phyloP scores from a whole-genome alignment of 176 grass and related monocot genomes.

The Carex littledalei region DNA sequence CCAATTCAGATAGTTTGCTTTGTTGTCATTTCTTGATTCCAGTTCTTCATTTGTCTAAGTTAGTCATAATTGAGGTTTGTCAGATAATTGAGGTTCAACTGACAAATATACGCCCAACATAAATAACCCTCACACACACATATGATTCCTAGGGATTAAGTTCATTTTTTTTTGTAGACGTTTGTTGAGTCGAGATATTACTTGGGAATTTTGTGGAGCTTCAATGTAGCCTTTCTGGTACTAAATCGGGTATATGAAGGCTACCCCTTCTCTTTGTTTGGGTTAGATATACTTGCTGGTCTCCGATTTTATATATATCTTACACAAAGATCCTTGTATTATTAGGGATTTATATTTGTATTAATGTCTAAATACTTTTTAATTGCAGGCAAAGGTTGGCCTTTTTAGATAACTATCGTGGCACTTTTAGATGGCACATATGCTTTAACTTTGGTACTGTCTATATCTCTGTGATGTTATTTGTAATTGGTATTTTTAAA shows the following conservation, averaged over 20 bases:
- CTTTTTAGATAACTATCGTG: conserved; percentile 72
- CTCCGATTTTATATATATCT: conserved; percentile 11
- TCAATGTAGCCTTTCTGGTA: conserved; percentile 73
- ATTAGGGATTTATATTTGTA: conserved; percentile 3
- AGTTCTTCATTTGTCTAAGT: neutral
- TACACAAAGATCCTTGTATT: conserved; percentile 4
- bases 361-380: conserved; percentile 2
- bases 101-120: neutral
- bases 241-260: conserved; percentile 92
- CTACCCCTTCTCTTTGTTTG: conserved; percentile 83
- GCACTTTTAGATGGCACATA: conserved; percentile 98
- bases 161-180: conserved; percentile 47
- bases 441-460: conserved; percentile 92
- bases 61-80: neutral
- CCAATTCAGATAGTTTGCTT: neutral
- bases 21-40: conserved; percentile 1
- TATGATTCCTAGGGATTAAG: neutral
- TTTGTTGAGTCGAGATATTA: conserved; percentile 65
- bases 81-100: neutral
- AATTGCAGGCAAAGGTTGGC: conserved; percentile 49
- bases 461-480: conserved; percentile 4
- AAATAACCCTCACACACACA: neutral
- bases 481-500: conserved; percentile 2
- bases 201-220: conserved; percentile 65
- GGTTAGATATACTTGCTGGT: conserved; percentile 45